Base-by-base conservation (phyloP, 345 rosid species). In the Eutrema yunnanense region DNA sequence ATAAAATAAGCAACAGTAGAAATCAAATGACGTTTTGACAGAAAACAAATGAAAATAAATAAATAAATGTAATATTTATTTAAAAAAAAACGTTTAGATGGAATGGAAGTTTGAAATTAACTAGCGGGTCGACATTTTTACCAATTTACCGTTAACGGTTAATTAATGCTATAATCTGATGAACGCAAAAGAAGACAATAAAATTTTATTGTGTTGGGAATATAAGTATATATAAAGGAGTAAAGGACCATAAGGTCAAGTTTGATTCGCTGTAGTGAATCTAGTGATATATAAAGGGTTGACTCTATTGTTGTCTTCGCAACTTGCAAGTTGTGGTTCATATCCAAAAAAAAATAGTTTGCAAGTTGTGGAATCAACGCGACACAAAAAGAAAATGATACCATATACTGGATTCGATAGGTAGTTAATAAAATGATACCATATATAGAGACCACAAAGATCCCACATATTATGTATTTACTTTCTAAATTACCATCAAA, bases 191-290 rank as follows among this genome's bases (percentile, higher is more conserved):
- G 26, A 53, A 53, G 10, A 66, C 49, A 29, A 30, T 56, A 38
- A 48, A 62, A 37, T 9, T 56, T 27, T 30, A 33, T 43, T 42
- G 49, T 43, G 32, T 38, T 51, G 69, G 63, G 79, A 67, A 75
- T 61, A 75, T 51, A 67, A 60, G 66, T 51, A 62, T 72, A 32
- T 40, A 32, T 40, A 6, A 58, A 40, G 79, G 74, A 75, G 19
- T 40, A 6, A 58, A 40, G 79, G 74, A 75, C 69, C 74, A 75
- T 22, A 41, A 75, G 69, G 69, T 61, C 63, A 68, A 52, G 40
- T 52, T 44, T 7, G 69, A 61, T 68, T 75, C 69, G 34, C 3
- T 61, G 43, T 36, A 68, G 47, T 57, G 73, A 22, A 22, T 22
- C 26, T 22, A 22, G 26, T 22, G 26, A 22, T 22, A 22, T 22